These are phyloP conservation scores for Cryptosporidium xiaoi DNA, from an alignment of 169 alveolate genomes.

Conservation along the genomic window DNA sequence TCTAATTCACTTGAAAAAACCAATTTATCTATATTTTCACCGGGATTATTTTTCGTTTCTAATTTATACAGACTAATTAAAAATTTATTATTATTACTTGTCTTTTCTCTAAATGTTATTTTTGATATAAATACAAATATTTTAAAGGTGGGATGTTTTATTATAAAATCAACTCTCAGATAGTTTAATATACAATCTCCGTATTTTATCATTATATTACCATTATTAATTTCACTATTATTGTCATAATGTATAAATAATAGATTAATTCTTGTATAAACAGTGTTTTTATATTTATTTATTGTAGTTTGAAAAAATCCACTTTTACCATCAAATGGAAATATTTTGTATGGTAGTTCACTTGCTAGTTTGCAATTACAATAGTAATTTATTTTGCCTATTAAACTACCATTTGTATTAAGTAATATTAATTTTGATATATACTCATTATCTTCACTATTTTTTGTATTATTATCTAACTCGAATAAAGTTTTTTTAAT, in stretches of 20 bases:
- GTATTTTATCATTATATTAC: background rate
- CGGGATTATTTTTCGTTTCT: too few relatives aligned
- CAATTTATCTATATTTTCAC: background rate
- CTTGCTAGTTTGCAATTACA: background rate
- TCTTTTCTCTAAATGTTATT: background rate
- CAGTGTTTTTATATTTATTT: background rate
- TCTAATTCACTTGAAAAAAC: conserved; percentile 1
- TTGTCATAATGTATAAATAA: background rate
- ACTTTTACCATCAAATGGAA: conserved; percentile 13
- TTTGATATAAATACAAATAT: background rate
- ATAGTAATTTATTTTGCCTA: conserved; percentile 3
- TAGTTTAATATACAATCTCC: background rate
- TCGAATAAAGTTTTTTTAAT: background rate
- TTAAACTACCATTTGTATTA: background rate
- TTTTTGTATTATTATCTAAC: conserved; percentile 7
- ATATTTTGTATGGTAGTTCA: conserved; percentile 1
- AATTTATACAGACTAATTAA: too few relatives aligned
- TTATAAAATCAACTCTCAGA: conserved; percentile 1
- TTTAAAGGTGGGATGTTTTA: background rate
- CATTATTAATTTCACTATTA: background rate
- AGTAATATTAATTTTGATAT: conserved; percentile 15
- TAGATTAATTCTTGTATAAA: background rate
- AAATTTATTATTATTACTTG: too few relatives aligned
- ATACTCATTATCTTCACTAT: background rate
- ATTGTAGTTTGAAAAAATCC: conserved; percentile 11